Evolutionary conservation across 1,284 basidiomycete genomes (phyloP), one percentile per base, ranked within the genome.

Genomic region (Papiliotrema fonsecae): DNA sequence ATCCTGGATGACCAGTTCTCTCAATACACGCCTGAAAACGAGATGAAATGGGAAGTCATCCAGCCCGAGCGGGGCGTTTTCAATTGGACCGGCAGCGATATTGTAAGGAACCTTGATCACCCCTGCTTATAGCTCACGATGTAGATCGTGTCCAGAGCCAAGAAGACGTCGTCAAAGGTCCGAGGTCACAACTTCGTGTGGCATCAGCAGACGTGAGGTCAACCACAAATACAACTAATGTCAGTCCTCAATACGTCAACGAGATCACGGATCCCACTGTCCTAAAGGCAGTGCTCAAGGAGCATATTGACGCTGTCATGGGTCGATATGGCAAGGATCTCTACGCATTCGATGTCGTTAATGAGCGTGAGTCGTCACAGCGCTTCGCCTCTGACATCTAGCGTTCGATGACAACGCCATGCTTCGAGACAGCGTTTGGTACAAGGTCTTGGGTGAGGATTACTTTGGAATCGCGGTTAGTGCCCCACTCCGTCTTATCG

Each of bases 31-130:
- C 60, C 58, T 7, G 62, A 65, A 37, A 67, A 64, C 34, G 64
- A 66, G 56, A 59, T 64, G 56, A 66, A 66, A 42, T 66, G 62
- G 62, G 62, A 62, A 42, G 55, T 60, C 11, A 56, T 66, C 18
- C 41, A 67, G 45, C 63, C 65, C n/a, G 25, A 48, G 32, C 34
- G 53, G 18, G 59, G 57, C 11, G 52, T 52, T 10, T 67, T 58
- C 53, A 61, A 64, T 50, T 67, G 61, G 60, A 63, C 57, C 19
- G 65, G 63, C 9, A 42, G 45, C 6, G 63, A 65, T 42, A 38
- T 59, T 42, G 62, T 64, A 41, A 50, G 56, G 40, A 14, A 18
- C 3, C n/a, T n/a, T 26, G n/a, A 9, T 37, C 14, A 7, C n/a
- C 13, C 10, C 38, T 28, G 2, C 24, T 25, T 18, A n/a, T 24